Percentiles rank a stretch among this genome's conserved stretches.
Evolutionary conservation across 1,139 yeast genomes (phyloP).

Genomic region (Yamadazyma buinensis): DNA sequence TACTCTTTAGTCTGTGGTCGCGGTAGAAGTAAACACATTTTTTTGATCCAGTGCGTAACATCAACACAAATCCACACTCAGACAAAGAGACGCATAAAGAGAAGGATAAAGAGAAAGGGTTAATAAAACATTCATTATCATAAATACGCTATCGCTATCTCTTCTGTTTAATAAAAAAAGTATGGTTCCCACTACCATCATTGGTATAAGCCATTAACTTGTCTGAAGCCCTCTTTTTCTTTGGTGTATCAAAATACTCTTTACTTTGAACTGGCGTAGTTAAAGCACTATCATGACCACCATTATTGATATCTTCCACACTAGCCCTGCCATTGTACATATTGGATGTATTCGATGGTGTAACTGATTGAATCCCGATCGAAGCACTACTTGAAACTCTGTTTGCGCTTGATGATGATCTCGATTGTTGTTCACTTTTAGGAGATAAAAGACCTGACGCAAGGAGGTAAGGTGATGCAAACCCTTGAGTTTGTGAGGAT

Average conservation of each 20-base stretch:
- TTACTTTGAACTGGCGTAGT: conserved; percentile 14
- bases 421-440: conserved; percentile 17
- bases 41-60: too few relatives aligned
- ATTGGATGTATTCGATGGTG: not conserved
- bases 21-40: too few relatives aligned
- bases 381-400: not conserved
- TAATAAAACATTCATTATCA: too few relatives aligned
- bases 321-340: not conserved
- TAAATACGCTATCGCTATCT: too few relatives aligned
- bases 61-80: too few relatives aligned
- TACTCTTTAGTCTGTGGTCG: not conserved
- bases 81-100: too few relatives aligned
- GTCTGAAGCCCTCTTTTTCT: conserved; percentile 24
- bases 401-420: not conserved
- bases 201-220: conserved; percentile 41
- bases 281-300: conserved; percentile 4
- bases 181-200: conserved; percentile 41
- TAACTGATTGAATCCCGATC: conserved; percentile 1
- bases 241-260: conserved; percentile 16
- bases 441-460: conserved; percentile 57
- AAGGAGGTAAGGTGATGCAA: conserved; percentile 57
- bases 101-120: too few relatives aligned
- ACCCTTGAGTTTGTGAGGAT: conserved; percentile 32
- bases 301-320: conserved; percentile 2
- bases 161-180: conserved; percentile 38